A percentile compares a stretch with the other conserved stretches of the same genome.
These are phyloP conservation scores for Vinca minor DNA, from an alignment of 257 asterid species.

Conservation along the genomic window DNA sequence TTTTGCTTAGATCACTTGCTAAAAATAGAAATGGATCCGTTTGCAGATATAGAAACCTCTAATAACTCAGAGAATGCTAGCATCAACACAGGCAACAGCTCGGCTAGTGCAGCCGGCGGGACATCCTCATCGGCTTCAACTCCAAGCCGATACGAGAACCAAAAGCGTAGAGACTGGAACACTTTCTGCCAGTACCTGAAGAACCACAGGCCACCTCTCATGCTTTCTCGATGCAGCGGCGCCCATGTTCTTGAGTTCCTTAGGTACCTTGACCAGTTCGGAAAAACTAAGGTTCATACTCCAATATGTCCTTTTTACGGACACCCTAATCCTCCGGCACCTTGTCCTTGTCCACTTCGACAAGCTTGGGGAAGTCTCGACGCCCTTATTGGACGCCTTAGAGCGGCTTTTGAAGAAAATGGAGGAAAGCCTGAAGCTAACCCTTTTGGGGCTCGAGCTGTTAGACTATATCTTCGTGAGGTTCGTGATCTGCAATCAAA, in stretches of 20 bases:
- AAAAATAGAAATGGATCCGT: conserved; percentile 12
- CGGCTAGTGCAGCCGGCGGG: not conserved
- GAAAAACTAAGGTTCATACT: conserved; percentile 25
- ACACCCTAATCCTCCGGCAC: conserved; percentile 25
- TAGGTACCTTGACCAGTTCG: conserved; percentile 24
- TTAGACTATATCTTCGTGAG: conserved; percentile 25
- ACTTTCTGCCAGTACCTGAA: conserved; percentile 23
- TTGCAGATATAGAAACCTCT: conserved; percentile 36
- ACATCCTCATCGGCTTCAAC: conserved; percentile 3
- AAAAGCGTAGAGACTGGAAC: conserved; percentile 25
- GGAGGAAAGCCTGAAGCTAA: conserved; percentile 25
- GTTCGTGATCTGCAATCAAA: conserved; percentile 28
- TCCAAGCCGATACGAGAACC: conserved; percentile 26
- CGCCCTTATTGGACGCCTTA: conserved; percentile 22
- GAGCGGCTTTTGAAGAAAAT: conserved; percentile 25
- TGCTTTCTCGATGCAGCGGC: conserved; percentile 25
- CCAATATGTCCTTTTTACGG: conserved; percentile 23
- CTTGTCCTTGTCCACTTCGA: conserved; percentile 21
- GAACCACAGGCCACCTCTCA: conserved; percentile 24
- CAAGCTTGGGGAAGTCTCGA: conserved; percentile 32
- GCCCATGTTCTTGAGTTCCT: conserved; percentile 31
- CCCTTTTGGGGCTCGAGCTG: conserved; percentile 27
- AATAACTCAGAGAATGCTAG: conserved; percentile 34
- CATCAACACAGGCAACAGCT: conserved; percentile 10
- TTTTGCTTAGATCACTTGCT: not conserved